Evolutionary conservation across 495 filamentous ascomycete genomes (phyloP).

Genomic region (Penicillium subrubescens): DNA sequence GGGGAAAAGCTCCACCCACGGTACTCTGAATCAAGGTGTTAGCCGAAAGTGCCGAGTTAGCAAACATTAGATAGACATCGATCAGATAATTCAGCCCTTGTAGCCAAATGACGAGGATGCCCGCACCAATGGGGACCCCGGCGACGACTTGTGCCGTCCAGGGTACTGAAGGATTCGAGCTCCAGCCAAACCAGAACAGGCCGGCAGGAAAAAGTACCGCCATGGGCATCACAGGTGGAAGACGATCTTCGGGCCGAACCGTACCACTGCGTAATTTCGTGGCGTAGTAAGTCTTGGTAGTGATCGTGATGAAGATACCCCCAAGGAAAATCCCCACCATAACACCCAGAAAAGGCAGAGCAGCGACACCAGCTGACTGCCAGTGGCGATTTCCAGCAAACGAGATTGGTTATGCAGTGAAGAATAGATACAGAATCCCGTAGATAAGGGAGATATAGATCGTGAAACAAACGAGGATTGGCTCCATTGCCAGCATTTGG

Average conservation of each 20-base stretch:
- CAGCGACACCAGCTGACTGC: not conserved
- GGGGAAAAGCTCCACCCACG: not conserved
- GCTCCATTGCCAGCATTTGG: not conserved
- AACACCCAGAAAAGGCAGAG: not conserved
- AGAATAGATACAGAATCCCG: not conserved
- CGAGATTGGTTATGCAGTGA: not conserved
- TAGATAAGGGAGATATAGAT: not conserved
- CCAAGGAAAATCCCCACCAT: not conserved
- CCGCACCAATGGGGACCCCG: not conserved
- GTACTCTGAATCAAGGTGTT: not conserved
- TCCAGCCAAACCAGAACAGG: conserved; percentile 13
- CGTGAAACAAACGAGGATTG: not conserved
- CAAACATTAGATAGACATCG: conserved; percentile 10
- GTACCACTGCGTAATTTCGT: conserved; percentile 1
- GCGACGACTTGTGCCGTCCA: not conserved
- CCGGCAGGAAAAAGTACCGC: conserved; percentile 3
- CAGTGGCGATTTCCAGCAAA: not conserved
- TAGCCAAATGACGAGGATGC: not conserved
- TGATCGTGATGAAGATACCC: not conserved
- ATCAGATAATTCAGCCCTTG: conserved; percentile 12
- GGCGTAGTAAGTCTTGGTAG: not conserved
- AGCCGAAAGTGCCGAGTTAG: conserved; percentile 9
- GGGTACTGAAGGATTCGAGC: not conserved
- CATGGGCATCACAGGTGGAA: conserved; percentile 6
- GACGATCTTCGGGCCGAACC: conserved; percentile 1